Base-by-base conservation (phyloP, 192 early-diverging fungal genomes). In the Piromyces sp. region DNA sequence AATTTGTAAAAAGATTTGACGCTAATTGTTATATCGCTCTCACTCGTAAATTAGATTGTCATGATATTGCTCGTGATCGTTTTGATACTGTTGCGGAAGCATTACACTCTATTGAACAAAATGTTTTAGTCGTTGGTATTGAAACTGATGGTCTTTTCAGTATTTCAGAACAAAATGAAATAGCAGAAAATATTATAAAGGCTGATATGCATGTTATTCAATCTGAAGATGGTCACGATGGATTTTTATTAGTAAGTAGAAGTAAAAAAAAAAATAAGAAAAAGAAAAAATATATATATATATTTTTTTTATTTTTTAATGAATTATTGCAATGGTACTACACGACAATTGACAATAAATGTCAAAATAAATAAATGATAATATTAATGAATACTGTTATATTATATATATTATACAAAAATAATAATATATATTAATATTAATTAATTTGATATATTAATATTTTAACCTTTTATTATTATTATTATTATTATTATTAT, bases 61-160 rank as follows among this genome's bases (percentile, higher is more conserved):
- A 51, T 22, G 42, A 51, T 51, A 51, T 51, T 51, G 42, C 42
- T 51, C 42, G 42, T 51, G 42, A 51, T 22, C 42, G 42, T 51
- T 51, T 51, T 51, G 42, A 51, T 22, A 51, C 42, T 22, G 7
- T 51, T 51, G 42, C 42, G 2, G 42, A 51, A 22, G 42, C 42
- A 22, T 51, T 51, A 51, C 42, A 22, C 22, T 51, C 42, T 22
- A 51, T 51, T 51, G 17, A 51, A 51, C 42, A 51, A 51, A 51
- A 51, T 51, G 42, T 51, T 5, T 51, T 51, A 51, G 42, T 51
- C 4, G 42, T 51, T 51, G 42, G 42, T 51, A 96, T 99, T 78
- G 95, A 95, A 86, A 96, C 95, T 0, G 98, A 99, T 83, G 96
- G 96, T 42, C 88, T 99, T 78, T 99, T 96, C 82, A 96, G 96